A percentile compares a stretch with the other conserved stretches of the same genome.
Conservation (phyloP, 192 early-diverging fungal species). For the Entophlyctis luteolus region DNA sequence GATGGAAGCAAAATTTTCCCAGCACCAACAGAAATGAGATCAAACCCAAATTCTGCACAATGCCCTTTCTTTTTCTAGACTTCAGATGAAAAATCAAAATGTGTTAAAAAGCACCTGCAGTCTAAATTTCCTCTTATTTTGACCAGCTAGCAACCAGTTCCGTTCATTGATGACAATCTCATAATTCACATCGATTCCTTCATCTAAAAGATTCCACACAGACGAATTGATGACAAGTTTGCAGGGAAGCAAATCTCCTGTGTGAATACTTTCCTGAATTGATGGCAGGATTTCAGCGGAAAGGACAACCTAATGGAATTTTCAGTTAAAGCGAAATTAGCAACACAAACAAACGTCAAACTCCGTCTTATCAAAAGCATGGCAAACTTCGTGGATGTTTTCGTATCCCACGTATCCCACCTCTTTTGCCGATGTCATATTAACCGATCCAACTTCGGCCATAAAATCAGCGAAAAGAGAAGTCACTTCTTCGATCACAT, state of each 20-base stretch:
- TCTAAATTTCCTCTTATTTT: constrained; percentile 52
- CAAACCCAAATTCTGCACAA: constrained; percentile 44
- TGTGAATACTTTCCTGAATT: constrained; percentile 31
- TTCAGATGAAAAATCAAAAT: neutral
- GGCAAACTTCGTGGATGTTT: constrained; percentile 35
- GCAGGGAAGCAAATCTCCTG: constrained; percentile 59
- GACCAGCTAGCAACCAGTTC: constrained; percentile 65
- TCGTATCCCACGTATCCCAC: constrained; percentile 56
- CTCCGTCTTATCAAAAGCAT: neutral
- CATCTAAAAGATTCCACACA: constrained; percentile 27
- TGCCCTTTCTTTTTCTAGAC: neutral
- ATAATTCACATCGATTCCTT: constrained; percentile 47
- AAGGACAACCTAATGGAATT: constrained; percentile 37
- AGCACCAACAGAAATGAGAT: constrained; percentile 56
- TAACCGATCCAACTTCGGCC: neutral
- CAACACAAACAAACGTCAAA: constrained; percentile 17
- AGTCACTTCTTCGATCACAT: neutral
- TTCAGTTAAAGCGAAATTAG: constrained; percentile 46
- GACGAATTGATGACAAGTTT: constrained; percentile 35
- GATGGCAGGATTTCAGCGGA: constrained; percentile 21
- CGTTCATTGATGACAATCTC: constrained; percentile 64
- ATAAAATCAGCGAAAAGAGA: neutral
- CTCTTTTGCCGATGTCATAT: constrained; percentile 33
- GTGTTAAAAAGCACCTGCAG: constrained; percentile 45
- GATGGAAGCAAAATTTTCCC: constrained; percentile 35